These are phyloP conservation scores for Annulohypoxylon moriforme DNA, from an alignment of 495 filamentous ascomycete genomes.

Conservation along the genomic window DNA sequence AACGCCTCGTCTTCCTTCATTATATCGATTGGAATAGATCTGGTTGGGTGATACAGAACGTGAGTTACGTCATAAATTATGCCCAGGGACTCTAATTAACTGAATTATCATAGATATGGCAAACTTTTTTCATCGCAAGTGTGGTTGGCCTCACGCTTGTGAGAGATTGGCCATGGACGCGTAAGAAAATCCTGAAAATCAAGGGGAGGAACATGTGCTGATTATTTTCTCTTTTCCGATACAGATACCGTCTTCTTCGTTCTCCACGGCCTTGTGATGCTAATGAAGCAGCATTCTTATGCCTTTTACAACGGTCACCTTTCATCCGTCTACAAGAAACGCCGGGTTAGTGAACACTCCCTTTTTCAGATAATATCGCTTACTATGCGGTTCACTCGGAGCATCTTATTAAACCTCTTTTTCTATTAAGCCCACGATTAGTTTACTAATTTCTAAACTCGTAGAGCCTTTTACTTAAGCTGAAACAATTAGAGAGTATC, in stretches of 20 bases:
- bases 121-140: conserved; percentile 67
- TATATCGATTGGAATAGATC: conserved; percentile 69
- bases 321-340: conserved; percentile 66
- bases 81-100: conserved; percentile 1
- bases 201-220: background rate
- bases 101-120: conserved; percentile 63
- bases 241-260: conserved; percentile 71
- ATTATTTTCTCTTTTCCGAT: background rate
- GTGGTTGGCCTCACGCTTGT: conserved; percentile 70
- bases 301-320: conserved; percentile 81
- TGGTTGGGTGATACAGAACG: conserved; percentile 77
- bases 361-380: background rate
- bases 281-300: conserved; percentile 85
- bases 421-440: background rate
- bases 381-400: background rate
- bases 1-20: conserved; percentile 63
- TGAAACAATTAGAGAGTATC: conserved; percentile 52
- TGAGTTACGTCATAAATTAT: conserved; percentile 40
- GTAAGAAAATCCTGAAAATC: conserved; percentile 48
- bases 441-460: background rate
- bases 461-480: conserved; percentile 43
- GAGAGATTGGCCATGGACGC: conserved; percentile 82
- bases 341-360: conserved; percentile 38
- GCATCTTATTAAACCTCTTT: background rate
- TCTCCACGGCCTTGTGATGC: conserved; percentile 73